Evolutionary conservation across 768 basidiomycete species (phyloP).

Genomic region (Kwoniella shandongensis): DNA sequence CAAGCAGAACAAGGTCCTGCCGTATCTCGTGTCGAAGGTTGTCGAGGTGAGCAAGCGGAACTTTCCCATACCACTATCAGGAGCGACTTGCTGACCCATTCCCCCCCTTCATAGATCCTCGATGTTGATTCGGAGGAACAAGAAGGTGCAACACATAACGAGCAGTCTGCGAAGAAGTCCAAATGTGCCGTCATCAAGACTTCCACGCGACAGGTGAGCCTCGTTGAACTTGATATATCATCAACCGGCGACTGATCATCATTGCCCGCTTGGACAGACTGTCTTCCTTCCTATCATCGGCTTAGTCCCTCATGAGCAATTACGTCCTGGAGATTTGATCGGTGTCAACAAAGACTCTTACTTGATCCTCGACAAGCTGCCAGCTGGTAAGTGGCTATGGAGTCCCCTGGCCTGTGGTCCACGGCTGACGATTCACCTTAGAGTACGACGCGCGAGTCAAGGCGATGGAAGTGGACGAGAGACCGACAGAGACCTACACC

Average conservation of each 20-base stretch:
- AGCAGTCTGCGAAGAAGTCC: slow-evolving; percentile 92
- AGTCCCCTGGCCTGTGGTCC: background rate
- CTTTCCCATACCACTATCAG: background rate
- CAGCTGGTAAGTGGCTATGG: slow-evolving; percentile 57
- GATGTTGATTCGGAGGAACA: slow-evolving; percentile 90
- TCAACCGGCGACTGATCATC: background rate
- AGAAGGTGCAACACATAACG: slow-evolving; percentile 92
- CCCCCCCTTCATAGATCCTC: slow-evolving; percentile 64
- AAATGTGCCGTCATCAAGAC: slow-evolving; percentile 99
- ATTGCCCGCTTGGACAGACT: slow-evolving; percentile 60
- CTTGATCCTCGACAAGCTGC: slow-evolving; percentile 89
- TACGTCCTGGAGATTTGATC: slow-evolving; percentile 89
- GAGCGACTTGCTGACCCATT: background rate
- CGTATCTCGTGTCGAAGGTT: slow-evolving; percentile 95
- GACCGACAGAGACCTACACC: slow-evolving; percentile 94
- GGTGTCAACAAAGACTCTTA: slow-evolving; percentile 99
- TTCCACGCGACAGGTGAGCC: slow-evolving; percentile 76
- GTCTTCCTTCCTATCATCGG: slow-evolving; percentile 98
- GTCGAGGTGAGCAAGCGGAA: slow-evolving; percentile 69
- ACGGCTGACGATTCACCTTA: slow-evolving; percentile 41
- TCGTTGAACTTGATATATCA: background rate
- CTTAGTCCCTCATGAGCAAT: slow-evolving; percentile 86
- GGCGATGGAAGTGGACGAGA: slow-evolving; percentile 99
- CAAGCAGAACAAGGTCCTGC: slow-evolving; percentile 98
- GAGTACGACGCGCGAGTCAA: slow-evolving; percentile 98